Base-by-base conservation (phyloP, 2,329 filamentous ascomycete species). In the Alternaria novae-zelandiae region DNA sequence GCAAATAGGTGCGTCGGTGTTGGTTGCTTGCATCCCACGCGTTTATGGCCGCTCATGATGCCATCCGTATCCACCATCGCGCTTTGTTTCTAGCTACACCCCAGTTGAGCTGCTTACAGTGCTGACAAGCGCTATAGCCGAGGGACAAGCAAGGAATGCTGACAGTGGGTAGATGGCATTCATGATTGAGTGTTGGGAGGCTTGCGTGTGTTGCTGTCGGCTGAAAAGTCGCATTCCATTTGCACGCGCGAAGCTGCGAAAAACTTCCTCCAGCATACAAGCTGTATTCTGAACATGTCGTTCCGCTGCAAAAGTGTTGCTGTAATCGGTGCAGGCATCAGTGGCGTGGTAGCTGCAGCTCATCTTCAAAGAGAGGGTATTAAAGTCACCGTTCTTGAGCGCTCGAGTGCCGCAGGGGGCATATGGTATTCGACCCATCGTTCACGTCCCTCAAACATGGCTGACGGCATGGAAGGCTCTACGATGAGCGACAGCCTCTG, bases 311-410 rank as follows among this genome's bases (percentile, higher is more conserved):
- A 67, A 49, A 65, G 65, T 17, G 74, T 78, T 30, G 78, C 77
- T 25, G 73, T 80, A 6, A 77, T 80, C 32, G 78, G 78, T 3
- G 77, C 77, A 43, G 78, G 78, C 6, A 76, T 80, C 8, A 79
- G 78, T 51, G 78, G 78, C 49, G 70, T 80, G 4, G 73, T 74
- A 11, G 70, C 78, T 36, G 78, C 78, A 36, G 78, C 77, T 12
- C 77, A 80, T 63, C 61, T 80, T 10, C 72, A 68, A 32, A 76
- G 67, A 13, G 75, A 78, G 60, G 74, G 73, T 3, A n/a, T 80
- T 9, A 79, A 87, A 9, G 84, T 87, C 2, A 84, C 82, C 0
- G 82, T 89, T 0, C 88, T 85, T 65, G 87, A 89, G 65, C 80
- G 87, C 57, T 84, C 82, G 5, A 78, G 79, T 57, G 81, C 78